Percentiles rank a stretch among this genome's conserved stretches.
These are phyloP conservation scores for Euphorbia tirucalli DNA, from an alignment of 345 rosid species.

Conservation along the genomic window DNA sequence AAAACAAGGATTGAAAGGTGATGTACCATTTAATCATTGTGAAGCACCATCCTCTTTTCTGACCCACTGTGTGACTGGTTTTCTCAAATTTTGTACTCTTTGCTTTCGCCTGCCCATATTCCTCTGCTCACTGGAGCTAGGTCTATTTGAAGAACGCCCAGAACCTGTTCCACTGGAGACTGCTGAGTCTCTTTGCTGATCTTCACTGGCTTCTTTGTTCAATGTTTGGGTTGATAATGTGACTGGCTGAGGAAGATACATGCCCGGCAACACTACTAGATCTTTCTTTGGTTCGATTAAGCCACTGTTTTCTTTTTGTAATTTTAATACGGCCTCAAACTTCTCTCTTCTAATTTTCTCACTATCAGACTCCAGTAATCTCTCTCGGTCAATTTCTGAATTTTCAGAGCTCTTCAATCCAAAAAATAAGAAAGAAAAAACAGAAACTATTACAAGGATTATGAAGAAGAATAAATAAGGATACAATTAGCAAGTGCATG, in stretches of 20 bases:
- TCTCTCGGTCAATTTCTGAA: constrained; percentile 31
- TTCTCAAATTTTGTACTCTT: constrained; percentile 30
- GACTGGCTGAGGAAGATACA: constrained; percentile 59
- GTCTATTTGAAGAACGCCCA: constrained; percentile 35
- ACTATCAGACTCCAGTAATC: constrained; percentile 46
- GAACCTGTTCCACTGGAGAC: constrained; percentile 28
- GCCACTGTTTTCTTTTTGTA: constrained; percentile 65
- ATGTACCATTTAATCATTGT: constrained; percentile 9
- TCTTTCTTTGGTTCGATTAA: constrained; percentile 60
- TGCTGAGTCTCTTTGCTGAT: constrained; percentile 26
- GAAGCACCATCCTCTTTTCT: constrained; percentile 32
- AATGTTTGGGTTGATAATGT: no score
- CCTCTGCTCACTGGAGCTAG: constrained; percentile 23
- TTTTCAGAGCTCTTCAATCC: constrained; percentile 38
- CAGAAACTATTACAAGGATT: not conserved
- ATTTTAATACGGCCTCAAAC: constrained; percentile 52
- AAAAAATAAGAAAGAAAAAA: constrained; percentile 1
- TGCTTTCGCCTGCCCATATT: constrained; percentile 29
- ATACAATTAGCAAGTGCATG: not conserved
- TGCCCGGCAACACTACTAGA: constrained; percentile 60
- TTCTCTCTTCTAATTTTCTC: constrained; percentile 65
- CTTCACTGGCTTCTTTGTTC: constrained; percentile 34
- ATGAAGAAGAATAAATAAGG: not conserved
- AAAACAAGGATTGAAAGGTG: not conserved
- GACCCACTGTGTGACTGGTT: constrained; percentile 43